Evolutionary conservation across 179 eudicot species (phyloP).

Genomic region (Beta macrorhiza): DNA sequence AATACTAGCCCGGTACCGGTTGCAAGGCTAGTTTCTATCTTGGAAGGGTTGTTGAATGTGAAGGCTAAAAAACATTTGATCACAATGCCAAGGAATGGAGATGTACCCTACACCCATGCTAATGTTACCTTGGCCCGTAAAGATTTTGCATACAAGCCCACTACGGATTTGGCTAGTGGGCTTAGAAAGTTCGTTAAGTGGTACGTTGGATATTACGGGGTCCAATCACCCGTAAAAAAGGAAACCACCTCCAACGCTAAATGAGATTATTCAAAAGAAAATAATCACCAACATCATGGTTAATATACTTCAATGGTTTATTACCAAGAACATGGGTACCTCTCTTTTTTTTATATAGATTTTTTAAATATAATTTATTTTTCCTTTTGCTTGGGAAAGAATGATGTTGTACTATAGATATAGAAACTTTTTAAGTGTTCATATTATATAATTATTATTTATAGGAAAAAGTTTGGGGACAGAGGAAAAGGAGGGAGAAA

Average conservation of each 20-base stretch:
- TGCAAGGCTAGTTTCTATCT: conserved; percentile 44
- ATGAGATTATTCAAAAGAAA: not conserved
- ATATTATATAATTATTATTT: conserved; percentile 26
- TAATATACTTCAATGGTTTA: conserved; percentile 2
- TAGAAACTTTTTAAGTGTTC: conserved; percentile 37
- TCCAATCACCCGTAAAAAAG: conserved; percentile 44
- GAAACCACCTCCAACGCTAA: conserved; percentile 26
- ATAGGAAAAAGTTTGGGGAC: conserved; percentile 17
- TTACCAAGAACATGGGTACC: conserved; percentile 19
- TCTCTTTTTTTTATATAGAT: not conserved
- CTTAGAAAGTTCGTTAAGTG: conserved; percentile 65
- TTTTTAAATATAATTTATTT: not conserved
- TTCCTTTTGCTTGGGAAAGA: conserved; percentile 14
- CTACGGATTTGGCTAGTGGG: conserved; percentile 56
- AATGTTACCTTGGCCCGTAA: conserved; percentile 52
- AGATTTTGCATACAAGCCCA: conserved; percentile 63
- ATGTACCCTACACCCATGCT: conserved; percentile 71
- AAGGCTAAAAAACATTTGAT: conserved; percentile 59
- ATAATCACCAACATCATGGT: not conserved
- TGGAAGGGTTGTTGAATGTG: conserved; percentile 46
- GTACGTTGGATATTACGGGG: conserved; percentile 62
- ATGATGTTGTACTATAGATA: conserved; percentile 36
- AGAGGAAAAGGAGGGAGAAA: conserved; percentile 11
- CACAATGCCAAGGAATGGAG: conserved; percentile 68
- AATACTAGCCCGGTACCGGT: conserved; percentile 65